A percentile compares a stretch with the other conserved stretches of the same genome.
These are phyloP conservation scores for Maudiozyma turicensis DNA, from an alignment of 805 yeast genomes.

Conservation along the genomic window DNA sequence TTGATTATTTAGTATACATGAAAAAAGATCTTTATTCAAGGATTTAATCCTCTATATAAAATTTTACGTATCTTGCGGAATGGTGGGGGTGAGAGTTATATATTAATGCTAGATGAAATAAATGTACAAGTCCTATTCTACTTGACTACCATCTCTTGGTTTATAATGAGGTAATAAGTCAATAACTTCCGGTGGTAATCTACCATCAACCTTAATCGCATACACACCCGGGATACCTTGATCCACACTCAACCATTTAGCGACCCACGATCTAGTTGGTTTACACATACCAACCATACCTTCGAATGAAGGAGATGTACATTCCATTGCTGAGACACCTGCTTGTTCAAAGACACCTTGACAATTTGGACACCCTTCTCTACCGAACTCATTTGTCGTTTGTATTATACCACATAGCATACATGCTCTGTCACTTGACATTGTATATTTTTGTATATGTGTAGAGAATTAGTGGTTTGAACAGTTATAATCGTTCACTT, in stretches of 20 bases:
- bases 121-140: constrained; percentile 33
- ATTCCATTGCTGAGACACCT: constrained; percentile 79
- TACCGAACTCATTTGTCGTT: constrained; percentile 66
- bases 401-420: constrained; percentile 94
- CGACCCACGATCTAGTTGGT: constrained; percentile 86
- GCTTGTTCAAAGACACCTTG: constrained; percentile 77
- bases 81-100: too few relatives aligned
- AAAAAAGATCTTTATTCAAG: too few relatives aligned
- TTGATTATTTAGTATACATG: too few relatives aligned
- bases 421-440: constrained; percentile 72
- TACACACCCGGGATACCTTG: constrained; percentile 82
- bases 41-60: too few relatives aligned
- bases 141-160: constrained; percentile 89
- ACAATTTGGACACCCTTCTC: constrained; percentile 93
- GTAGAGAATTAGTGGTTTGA: neutral
- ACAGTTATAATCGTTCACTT: neutral
- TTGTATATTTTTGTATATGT: neutral
- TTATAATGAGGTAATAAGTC: constrained; percentile 70
- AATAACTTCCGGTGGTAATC: constrained; percentile 77
- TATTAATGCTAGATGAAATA: neutral
- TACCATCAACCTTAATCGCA: constrained; percentile 89
- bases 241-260: constrained; percentile 88
- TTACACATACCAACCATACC: constrained; percentile 88
- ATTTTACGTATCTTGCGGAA: too few relatives aligned
- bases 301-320: constrained; percentile 94